These are phyloP conservation scores for Venturiaceae sp. DNA, from an alignment of 2,329 filamentous ascomycete species.

Conservation along the genomic window DNA sequence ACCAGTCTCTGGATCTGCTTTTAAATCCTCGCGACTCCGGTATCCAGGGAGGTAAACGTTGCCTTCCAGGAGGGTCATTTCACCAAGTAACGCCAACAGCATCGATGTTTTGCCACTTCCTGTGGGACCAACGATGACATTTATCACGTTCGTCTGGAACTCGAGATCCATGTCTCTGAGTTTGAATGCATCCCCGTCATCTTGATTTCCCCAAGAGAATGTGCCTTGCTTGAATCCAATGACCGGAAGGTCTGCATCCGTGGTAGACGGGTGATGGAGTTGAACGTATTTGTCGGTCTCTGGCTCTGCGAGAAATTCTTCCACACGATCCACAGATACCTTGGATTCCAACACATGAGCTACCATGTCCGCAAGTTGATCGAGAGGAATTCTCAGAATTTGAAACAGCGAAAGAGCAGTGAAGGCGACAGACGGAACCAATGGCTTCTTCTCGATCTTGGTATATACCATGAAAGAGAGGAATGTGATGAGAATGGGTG, in stretches of 20 bases:
- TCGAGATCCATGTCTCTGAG: slow-evolving; percentile 75
- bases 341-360: slow-evolving; percentile 96
- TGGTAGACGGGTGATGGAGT: slow-evolving; percentile 58
- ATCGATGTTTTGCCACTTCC: slow-evolving; percentile 93
- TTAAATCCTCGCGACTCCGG: slow-evolving; percentile 70
- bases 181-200: slow-evolving; percentile 55
- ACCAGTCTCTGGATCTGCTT: slow-evolving; percentile 69
- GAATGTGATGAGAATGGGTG: slow-evolving; percentile 91
- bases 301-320: slow-evolving; percentile 85
- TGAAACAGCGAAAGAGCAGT: slow-evolving; percentile 94
- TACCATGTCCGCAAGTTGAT: slow-evolving; percentile 97
- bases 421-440: slow-evolving; percentile 90
- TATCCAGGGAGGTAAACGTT: slow-evolving; percentile 74
- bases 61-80: slow-evolving; percentile 83
- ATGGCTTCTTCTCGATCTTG: slow-evolving; percentile 73
- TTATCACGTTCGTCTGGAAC: slow-evolving; percentile 78
- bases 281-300: slow-evolving; percentile 95
- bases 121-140: slow-evolving; percentile 86
- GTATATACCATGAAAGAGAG: slow-evolving; percentile 94
- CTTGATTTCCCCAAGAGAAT: slow-evolving; percentile 73
- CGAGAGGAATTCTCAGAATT: slow-evolving; percentile 81
- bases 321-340: slow-evolving; percentile 92
- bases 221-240: slow-evolving; percentile 82
- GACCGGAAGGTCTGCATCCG: slow-evolving; percentile 58
- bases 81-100: slow-evolving; percentile 88